Conservation (phyloP, 305 asterid genomes). For the Fraxinus sp. region DNA sequence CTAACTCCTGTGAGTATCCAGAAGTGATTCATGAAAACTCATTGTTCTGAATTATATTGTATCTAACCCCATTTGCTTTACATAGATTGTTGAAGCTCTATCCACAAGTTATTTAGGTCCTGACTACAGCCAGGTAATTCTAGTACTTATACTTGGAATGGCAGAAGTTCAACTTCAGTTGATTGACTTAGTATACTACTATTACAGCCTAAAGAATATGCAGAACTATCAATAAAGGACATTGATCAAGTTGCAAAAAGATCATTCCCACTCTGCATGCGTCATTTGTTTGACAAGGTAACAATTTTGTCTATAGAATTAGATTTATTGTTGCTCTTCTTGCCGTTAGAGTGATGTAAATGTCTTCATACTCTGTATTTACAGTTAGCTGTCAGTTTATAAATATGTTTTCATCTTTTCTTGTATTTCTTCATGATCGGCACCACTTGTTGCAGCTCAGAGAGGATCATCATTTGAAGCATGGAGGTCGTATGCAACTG, state of each 20-base stretch:
- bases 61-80: conserved; percentile 34
- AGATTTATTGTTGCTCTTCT: conserved; percentile 13
- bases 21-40: conserved; percentile 18
- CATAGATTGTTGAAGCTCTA: conserved; percentile 81
- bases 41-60: conserved; percentile 17
- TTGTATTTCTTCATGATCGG: not conserved
- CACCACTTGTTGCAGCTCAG: conserved; percentile 55
- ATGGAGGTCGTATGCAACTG: conserved; percentile 94
- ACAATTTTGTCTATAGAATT: conserved; percentile 17
- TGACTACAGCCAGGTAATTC: conserved; percentile 80
- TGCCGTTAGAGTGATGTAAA: not conserved
- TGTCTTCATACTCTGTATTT: conserved; percentile 19
- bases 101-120: conserved; percentile 90
- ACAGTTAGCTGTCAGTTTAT: not conserved
- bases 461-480: conserved; percentile 99
- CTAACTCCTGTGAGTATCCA: conserved; percentile 77
- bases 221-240: conserved; percentile 73
- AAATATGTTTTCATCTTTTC: not conserved
- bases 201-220: conserved; percentile 66
- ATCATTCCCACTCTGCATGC: conserved; percentile 97
- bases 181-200: conserved; percentile 31
- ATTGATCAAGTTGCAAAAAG: conserved; percentile 82
- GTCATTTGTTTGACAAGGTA: conserved; percentile 86
- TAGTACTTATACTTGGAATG: not conserved
- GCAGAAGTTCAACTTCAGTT: conserved; percentile 20